Conservation (phyloP, 441 rosid species). For the Gossypium schwendimanii region DNA sequence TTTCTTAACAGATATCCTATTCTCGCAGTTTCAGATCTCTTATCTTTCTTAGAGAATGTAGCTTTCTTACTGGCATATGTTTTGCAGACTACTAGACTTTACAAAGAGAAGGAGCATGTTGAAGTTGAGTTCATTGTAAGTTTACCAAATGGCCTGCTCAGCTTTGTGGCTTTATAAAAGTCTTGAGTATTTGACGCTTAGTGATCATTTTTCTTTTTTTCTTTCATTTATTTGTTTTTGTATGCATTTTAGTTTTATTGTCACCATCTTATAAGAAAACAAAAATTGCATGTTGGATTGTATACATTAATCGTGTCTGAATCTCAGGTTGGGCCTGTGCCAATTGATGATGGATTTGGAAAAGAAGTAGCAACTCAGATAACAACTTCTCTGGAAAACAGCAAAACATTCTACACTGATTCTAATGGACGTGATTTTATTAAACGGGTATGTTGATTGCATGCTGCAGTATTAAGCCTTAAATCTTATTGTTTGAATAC, state of each 20-base stretch:
- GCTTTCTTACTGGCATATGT: constrained; percentile 8
- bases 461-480: not conserved
- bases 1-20: not conserved
- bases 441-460: constrained; percentile 55
- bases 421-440: constrained; percentile 97
- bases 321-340: constrained; percentile 81
- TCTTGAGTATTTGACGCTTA: constrained; percentile 1
- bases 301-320: constrained; percentile 12
- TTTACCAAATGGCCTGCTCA: constrained; percentile 16
- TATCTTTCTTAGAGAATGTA: not conserved
- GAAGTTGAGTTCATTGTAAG: constrained; percentile 97
- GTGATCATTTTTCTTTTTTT: not conserved
- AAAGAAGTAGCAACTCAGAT: constrained; percentile 86
- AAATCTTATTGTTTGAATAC: not conserved
- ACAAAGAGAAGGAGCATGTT: constrained; percentile 85
- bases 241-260: constrained; percentile 6
- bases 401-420: constrained; percentile 88
- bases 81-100: constrained; percentile 68
- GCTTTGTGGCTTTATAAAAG: not conserved
- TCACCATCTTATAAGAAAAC: not conserved
- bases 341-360: constrained; percentile 72
- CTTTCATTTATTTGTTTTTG: constrained; percentile 1
- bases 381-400: constrained; percentile 54
- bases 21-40: constrained; percentile 5
- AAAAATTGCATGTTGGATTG: not conserved